phyloP scores from a whole-genome alignment of 331 rosid species.

The Dryas integrifolia region DNA sequence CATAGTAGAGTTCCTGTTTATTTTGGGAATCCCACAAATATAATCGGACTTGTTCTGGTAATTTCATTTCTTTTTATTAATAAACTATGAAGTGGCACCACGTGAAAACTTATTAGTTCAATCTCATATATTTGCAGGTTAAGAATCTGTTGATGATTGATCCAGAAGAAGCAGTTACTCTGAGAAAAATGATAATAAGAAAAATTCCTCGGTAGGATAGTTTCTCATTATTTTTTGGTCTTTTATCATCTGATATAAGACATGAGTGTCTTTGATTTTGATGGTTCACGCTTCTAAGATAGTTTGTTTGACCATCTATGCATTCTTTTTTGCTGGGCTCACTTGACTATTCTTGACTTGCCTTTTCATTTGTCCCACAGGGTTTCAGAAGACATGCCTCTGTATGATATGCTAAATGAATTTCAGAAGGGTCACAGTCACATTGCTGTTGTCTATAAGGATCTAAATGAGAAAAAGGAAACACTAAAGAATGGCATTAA shows the following conservation, averaged over 20 bases:
- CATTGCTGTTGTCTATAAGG: slow-evolving; percentile 88
- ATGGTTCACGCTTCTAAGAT: slow-evolving; percentile 2
- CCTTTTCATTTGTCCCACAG: slow-evolving; percentile 43
- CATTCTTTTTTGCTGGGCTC: not conserved
- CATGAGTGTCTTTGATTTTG: slow-evolving; percentile 8
- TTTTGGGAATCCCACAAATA: slow-evolving; percentile 61
- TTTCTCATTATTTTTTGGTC: slow-evolving; percentile 14
- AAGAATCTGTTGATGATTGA: slow-evolving; percentile 86
- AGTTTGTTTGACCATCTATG: not conserved
- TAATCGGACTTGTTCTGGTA: slow-evolving; percentile 95
- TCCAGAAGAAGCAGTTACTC: slow-evolving; percentile 59
- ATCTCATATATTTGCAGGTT: slow-evolving; percentile 51
- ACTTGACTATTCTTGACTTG: slow-evolving; percentile 10
- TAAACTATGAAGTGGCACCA: not conserved
- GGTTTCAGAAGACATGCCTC: slow-evolving; percentile 93
- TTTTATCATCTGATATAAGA: slow-evolving; percentile 7
- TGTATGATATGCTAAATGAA: slow-evolving; percentile 90
- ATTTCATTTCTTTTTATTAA: slow-evolving; percentile 27
- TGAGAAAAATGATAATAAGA: slow-evolving; percentile 77
- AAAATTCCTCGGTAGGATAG: slow-evolving; percentile 80
- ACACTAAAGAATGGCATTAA: slow-evolving; percentile 39
- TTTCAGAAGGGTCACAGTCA: slow-evolving; percentile 99
- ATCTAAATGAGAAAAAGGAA: slow-evolving; percentile 54
- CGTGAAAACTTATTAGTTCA: slow-evolving; percentile 7
- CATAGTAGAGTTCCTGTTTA: slow-evolving; percentile 97